Base-by-base conservation (phyloP, 805 yeast species). In the Saccharomycopsis schoenii region DNA sequence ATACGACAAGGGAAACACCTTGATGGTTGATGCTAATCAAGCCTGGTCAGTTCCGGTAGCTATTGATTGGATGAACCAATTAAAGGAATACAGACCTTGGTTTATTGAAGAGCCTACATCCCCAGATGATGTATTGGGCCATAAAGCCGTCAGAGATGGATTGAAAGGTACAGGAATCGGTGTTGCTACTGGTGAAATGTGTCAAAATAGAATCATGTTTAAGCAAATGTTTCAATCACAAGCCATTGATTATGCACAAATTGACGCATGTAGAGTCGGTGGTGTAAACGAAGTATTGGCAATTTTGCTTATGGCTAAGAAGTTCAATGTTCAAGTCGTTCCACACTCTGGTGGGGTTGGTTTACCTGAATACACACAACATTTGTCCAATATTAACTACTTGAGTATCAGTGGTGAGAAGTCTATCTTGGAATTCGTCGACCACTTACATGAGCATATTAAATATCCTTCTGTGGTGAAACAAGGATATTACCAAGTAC, bases 301-400 rank as follows among this genome's bases (percentile, higher is more conserved):
- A 2, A 73, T 72, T 41, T 64, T 72, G 42, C 64, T 72, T 25
- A 60, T 72, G 66, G 74, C 74, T 29, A 70, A 71, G 64, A 72
- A 71, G 61, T 72, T 66, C 61, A 65, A 64, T 14, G 67, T 72
- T 19, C 74, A 72, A 43, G 68, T 71, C 25, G 71, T 71, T 4
- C 74, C 74, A n/a, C 74, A 71, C 56, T 70, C 73, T 51, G 74
- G 74, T 29, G 74, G 74, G 15, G 72, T 71, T 43, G 74, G 74
- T 4, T 65, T 71, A 10, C 73, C 74, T 3, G 74, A 71, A 62
- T 71, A 71, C 66, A 71, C 74, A 19, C 73, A 69, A 62, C 74
- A 71, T 62, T 61, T 71, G 51, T 64, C 74, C 21, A 70, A 73
- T n/a, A 70, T 71, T 50, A 71, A 71, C 64, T 71, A 70, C 59